A percentile compares a stretch with the other conserved stretches of the same genome.
Evolutionary conservation across 2,329 filamentous ascomycete genomes (phyloP).

Genomic region (Mollisia scopiformis): DNA sequence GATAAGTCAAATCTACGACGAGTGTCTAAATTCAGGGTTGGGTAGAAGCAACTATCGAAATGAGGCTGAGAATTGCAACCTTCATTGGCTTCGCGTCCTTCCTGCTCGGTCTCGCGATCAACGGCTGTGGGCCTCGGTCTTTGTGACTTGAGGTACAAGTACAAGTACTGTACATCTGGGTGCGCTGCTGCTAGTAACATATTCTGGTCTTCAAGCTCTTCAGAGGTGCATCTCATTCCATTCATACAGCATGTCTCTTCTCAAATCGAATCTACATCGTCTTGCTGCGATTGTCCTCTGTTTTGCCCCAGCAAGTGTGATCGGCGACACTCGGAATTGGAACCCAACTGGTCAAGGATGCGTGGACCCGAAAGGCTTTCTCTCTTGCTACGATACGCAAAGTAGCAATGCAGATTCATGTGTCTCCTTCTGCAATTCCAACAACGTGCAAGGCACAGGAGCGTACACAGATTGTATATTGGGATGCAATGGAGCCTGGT

Average conservation of each 20-base stretch:
- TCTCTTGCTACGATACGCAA: slow-evolving; percentile 10
- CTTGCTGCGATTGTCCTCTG: background rate
- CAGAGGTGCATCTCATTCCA: background rate
- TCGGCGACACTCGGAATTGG: slow-evolving; percentile 7
- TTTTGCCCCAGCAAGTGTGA: background rate
- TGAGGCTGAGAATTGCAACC: background rate
- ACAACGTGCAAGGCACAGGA: background rate
- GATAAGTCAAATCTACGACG: background rate
- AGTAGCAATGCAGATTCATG: background rate
- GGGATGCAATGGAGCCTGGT: slow-evolving; percentile 10
- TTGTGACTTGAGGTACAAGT: background rate
- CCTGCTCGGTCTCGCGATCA: background rate
- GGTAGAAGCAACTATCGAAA: background rate
- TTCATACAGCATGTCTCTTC: background rate
- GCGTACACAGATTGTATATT: slow-evolving; percentile 5
- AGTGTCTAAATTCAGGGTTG: background rate
- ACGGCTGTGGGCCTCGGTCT: background rate
- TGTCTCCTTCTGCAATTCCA: background rate
- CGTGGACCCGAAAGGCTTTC: slow-evolving; percentile 12
- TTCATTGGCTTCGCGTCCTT: background rate
- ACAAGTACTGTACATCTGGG: too few relatives aligned
- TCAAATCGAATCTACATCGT: background rate
- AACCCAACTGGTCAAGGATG: slow-evolving; percentile 17
- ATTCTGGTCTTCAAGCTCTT: background rate
- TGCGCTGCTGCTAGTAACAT: background rate